Base-by-base conservation (phyloP, 2,329 filamentous ascomycete genomes). In the Fusarium drepaniforme region DNA sequence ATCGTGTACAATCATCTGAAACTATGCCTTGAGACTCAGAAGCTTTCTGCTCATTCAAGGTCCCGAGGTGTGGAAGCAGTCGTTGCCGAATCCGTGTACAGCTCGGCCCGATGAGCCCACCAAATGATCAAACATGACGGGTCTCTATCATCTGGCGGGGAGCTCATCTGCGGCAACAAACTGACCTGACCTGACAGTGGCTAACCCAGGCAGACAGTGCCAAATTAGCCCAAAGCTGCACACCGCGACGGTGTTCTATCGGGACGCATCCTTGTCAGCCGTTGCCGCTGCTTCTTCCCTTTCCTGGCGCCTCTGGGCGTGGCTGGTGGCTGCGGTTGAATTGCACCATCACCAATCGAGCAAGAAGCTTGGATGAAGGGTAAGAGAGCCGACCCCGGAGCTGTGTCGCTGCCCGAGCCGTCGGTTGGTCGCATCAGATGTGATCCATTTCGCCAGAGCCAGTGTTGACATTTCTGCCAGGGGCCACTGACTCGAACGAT, bases 1-100 rank as follows among this genome's bases (percentile, higher is more conserved):
- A 78, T 71, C 49, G 49, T 78, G 79, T 81, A 74, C 77, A 70
- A 80, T 80, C 71, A 76, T 80, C 66, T 81, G 79, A 81, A 81
- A 81, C 79, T 64, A 67, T 62, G 53, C 51, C 60, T 71, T 71
- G 70, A 73, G 66, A 61, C 71, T 67, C 58, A 67, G 63, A 60
- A 64, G 66, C 61, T 61, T 49, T 59, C 44, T 58, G 49, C 37
- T 56, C 60, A 66, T 40, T 59, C 53, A 33, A 65, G 51, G 64
- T 57, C 57, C 62, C 62, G 57, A 69, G 67, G 44, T 60, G 61
- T 68, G 70, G 38, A 75, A 74, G 58, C 49, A 64, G 38, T 67
- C 49, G 35, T 70, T 71, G 64, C 71, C 75, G 60, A 66, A 75
- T 74, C 44, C 63, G 67, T 77, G 35, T 66, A 69, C 51, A 69